phyloP scores from a whole-genome alignment of 495 filamentous ascomycete species.

The Penicillium malachiteum region DNA sequence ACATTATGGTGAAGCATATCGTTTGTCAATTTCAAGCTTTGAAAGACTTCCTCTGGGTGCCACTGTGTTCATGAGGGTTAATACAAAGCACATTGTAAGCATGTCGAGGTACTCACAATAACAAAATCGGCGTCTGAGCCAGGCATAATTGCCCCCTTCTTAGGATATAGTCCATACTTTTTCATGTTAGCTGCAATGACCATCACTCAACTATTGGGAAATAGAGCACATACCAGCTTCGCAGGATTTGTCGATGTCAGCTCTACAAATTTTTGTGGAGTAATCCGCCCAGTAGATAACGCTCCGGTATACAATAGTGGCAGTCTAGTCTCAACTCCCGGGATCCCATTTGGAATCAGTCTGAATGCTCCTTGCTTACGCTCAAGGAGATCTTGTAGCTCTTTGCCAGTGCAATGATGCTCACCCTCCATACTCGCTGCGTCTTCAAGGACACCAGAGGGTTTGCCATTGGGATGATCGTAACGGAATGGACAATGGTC shows the following conservation, averaged over 20 bases:
- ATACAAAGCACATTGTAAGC: not conserved
- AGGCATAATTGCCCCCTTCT: conserved; percentile 55
- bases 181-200: not conserved
- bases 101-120: conserved; percentile 19
- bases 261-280: conserved; percentile 57
- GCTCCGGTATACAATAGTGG: conserved; percentile 39
- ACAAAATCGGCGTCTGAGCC: conserved; percentile 52
- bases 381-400: conserved; percentile 1
- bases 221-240: conserved; percentile 37
- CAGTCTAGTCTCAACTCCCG: conserved; percentile 60
- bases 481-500: conserved; percentile 59
- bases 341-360: conserved; percentile 53
- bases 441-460: conserved; percentile 12
- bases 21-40: conserved; percentile 3
- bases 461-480: conserved; percentile 33
- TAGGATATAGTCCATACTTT: conserved; percentile 53
- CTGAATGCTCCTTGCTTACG: conserved; percentile 32
- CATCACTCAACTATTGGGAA: not conserved
- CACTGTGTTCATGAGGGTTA: conserved; percentile 1
- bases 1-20: conserved; percentile 57
- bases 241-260: conserved; percentile 56
- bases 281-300: conserved; percentile 39
- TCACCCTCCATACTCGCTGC: conserved; percentile 10
- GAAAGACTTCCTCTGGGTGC: conserved; percentile 6
- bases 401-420: conserved; percentile 1